These are phyloP conservation scores for Schizopora paradoxa DNA, from an alignment of 1,284 basidiomycete genomes.

Conservation along the genomic window DNA sequence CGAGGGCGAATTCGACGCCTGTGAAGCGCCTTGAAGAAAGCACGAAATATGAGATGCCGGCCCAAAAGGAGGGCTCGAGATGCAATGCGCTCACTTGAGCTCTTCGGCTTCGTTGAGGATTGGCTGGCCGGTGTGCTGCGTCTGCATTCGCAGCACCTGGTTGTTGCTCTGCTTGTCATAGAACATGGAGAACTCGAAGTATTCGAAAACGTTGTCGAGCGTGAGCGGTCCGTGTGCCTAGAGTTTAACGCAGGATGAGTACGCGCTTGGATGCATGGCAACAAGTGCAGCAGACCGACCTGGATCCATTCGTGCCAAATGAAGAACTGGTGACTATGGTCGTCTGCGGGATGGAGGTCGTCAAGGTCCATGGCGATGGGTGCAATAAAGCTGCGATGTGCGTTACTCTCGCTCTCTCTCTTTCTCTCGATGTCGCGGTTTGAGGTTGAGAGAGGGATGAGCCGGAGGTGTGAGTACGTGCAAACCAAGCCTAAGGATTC, in stretches of 20 bases:
- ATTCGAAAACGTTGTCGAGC: constrained; percentile 74
- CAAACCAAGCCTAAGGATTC: too few species aligned
- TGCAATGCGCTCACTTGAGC: constrained; percentile 50
- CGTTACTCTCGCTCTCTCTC: too few species aligned
- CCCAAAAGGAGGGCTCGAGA: constrained; percentile 5
- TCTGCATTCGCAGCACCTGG: constrained; percentile 85
- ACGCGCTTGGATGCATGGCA: background rate
- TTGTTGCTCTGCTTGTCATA: constrained; percentile 89
- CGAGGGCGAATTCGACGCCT: constrained; percentile 78
- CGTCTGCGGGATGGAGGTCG: constrained; percentile 72
- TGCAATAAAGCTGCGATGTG: too few species aligned
- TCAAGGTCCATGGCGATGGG: constrained; percentile 65
- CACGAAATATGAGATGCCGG: constrained; percentile 8
- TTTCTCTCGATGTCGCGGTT: too few species aligned
- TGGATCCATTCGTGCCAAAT: constrained; percentile 86
- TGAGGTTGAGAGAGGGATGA: background rate
- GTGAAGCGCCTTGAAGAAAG: constrained; percentile 59
- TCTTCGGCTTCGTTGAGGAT: constrained; percentile 73
- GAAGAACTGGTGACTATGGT: constrained; percentile 74
- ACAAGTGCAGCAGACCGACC: constrained; percentile 31
- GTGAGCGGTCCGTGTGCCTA: constrained; percentile 74
- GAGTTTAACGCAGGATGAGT: constrained; percentile 9
- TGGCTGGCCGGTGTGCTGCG: constrained; percentile 69
- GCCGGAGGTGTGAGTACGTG: too few species aligned
- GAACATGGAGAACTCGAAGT: constrained; percentile 82